A percentile compares a stretch with the other conserved stretches of the same genome.
phyloP scores from a whole-genome alignment of 352 stramenopile genomes.

The Phytopythium chamaehyphon region DNA sequence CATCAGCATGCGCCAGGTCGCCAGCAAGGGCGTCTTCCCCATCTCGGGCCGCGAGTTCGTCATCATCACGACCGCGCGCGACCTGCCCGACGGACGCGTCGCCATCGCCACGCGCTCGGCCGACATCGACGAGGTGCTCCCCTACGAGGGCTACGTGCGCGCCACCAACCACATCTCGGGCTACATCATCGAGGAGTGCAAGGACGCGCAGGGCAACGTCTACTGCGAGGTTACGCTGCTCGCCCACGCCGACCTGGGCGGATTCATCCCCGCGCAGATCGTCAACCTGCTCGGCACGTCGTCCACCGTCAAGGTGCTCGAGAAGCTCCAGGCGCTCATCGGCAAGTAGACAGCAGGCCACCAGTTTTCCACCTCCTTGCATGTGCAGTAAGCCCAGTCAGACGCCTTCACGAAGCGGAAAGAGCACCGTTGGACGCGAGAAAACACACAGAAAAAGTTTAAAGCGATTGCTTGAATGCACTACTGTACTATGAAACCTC shows the following conservation, averaged over 20 bases:
- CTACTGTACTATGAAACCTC: constrained; percentile 6
- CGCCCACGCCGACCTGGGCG: constrained; percentile 67
- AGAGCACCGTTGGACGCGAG: no score
- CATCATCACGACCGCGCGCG: constrained; percentile 54
- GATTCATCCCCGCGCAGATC: constrained; percentile 75
- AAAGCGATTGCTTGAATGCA: constrained; percentile 6
- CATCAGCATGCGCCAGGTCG: constrained; percentile 65
- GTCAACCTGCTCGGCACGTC: constrained; percentile 86
- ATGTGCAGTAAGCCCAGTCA: constrained; percentile 13
- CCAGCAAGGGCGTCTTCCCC: constrained; percentile 76
- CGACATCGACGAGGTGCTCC: constrained; percentile 34
- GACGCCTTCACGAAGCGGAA: constrained; percentile 2
- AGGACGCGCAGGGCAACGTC: constrained; percentile 34
- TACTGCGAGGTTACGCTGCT: constrained; percentile 75
- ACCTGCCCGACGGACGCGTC: constrained; percentile 44
- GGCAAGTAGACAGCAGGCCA: constrained; percentile 20
- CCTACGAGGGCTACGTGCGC: constrained; percentile 59
- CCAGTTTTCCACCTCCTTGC: background rate
- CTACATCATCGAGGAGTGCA: constrained; percentile 69
- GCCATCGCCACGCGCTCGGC: constrained; percentile 71
- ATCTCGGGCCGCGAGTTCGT: constrained; percentile 73
- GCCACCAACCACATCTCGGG: constrained; percentile 66
- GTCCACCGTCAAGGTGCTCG: constrained; percentile 77
- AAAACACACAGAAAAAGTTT: no score
- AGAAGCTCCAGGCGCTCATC: constrained; percentile 53